phyloP scores from a whole-genome alignment of 75 land plant species.

The Isoetes taiwanensis region DNA sequence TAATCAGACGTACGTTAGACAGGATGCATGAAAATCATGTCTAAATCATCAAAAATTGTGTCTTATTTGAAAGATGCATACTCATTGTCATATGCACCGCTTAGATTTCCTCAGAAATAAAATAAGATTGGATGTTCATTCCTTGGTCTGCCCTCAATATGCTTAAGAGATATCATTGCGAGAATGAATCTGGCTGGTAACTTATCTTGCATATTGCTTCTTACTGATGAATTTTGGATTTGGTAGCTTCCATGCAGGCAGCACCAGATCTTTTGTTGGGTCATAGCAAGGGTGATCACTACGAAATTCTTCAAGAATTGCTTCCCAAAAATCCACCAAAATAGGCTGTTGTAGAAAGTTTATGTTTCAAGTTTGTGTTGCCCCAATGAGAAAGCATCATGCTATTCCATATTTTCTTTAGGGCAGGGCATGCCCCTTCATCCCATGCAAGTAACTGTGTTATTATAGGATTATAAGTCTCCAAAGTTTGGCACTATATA shows the following conservation, averaged over 20 bases:
- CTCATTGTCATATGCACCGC: slow-evolving; percentile 50
- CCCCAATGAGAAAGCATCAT: slow-evolving; percentile 97
- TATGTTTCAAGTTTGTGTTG: slow-evolving; percentile 81
- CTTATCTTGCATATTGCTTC: slow-evolving; percentile 60
- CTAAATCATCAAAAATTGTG: too few relatives aligned
- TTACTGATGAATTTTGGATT: slow-evolving; percentile 28
- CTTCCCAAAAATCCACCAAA: slow-evolving; percentile 72
- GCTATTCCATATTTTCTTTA: slow-evolving; percentile 96
- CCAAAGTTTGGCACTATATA: too few relatives aligned
- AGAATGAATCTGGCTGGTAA: too few relatives aligned
- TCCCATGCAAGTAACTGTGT: slow-evolving; percentile 93
- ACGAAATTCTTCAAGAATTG: slow-evolving; percentile 39
- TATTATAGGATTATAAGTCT: neutral
- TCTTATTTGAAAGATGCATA: too few relatives aligned
- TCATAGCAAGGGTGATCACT: slow-evolving; percentile 88
- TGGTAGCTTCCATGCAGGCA: slow-evolving; percentile 91
- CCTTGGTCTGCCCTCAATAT: slow-evolving; percentile 34
- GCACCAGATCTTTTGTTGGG: slow-evolving; percentile 77
- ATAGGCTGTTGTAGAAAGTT: slow-evolving; percentile 84
- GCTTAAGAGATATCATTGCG: too few relatives aligned
- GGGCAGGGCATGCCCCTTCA: slow-evolving; percentile 99
- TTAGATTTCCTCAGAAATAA: slow-evolving; percentile 88
- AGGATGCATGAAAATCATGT: too few relatives aligned
- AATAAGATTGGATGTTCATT: slow-evolving; percentile 49
- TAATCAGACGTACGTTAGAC: too few relatives aligned